Evolutionary conservation across 139 green algal genomes (phyloP).

Genomic region (Trebouxia sp.): DNA sequence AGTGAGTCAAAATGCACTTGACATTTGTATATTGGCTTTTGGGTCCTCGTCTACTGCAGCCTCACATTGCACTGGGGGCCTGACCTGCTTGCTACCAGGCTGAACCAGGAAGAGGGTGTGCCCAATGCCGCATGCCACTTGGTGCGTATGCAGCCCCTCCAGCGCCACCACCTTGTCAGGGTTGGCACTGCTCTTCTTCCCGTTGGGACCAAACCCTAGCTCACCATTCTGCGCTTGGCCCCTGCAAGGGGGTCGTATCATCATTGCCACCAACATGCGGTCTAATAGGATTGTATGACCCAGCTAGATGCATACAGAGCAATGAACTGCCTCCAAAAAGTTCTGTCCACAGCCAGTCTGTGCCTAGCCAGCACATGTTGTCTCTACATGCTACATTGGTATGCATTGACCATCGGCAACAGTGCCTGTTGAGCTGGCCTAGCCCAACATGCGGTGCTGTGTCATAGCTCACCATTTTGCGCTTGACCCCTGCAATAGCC

Average conservation of each 20-base stretch:
- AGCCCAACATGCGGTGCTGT: no score
- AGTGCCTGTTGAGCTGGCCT: no score
- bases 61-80: background rate
- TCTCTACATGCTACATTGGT: no score
- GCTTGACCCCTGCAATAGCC: conserved; percentile 7
- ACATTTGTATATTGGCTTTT: background rate
- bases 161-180: conserved; percentile 81
- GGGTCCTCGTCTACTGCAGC: background rate
- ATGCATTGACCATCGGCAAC: no score
- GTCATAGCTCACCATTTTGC: no score
- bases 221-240: conserved; percentile 80
- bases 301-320: no score
- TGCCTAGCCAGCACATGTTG: no score
- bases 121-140: conserved; percentile 77
- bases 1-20: background rate
- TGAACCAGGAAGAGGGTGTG: conserved; percentile 85
- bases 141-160: conserved; percentile 53
- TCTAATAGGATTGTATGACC: no score
- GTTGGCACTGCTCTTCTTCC: conserved; percentile 89
- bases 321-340: no score
- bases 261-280: no score
- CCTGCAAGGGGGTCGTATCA: conserved; percentile 41
- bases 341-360: no score
- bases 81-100: conserved; percentile 26
- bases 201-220: conserved; percentile 84